phyloP scores from a whole-genome alignment of 768 basidiomycete genomes.

The Solioccasus polychromus region DNA sequence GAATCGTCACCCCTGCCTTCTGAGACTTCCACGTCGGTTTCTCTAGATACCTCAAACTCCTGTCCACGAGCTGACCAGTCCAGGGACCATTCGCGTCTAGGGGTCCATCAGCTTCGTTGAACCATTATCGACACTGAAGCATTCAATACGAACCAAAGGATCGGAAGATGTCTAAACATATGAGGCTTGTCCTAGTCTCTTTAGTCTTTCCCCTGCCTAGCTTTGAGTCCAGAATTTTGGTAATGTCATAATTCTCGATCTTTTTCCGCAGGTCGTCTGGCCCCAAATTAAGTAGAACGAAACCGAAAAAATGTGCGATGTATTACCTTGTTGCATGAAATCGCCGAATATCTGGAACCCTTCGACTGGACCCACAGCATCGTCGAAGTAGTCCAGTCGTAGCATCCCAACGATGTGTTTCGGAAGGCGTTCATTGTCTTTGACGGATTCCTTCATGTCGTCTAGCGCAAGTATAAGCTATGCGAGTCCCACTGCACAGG shows the following conservation, averaged over 20 bases:
- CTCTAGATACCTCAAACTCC: slow-evolving; percentile 6
- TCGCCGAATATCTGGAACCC: slow-evolving; percentile 25
- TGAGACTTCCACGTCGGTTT: slow-evolving; percentile 12
- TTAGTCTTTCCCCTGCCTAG: slow-evolving; percentile 10
- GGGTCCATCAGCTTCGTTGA: not conserved
- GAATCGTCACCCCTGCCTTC: slow-evolving; percentile 23
- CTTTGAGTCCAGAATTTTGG: slow-evolving; percentile 15
- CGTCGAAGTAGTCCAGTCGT: slow-evolving; percentile 23
- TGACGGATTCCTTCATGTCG: slow-evolving; percentile 14
- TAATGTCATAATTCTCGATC: slow-evolving; percentile 15
- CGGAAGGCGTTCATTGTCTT: slow-evolving; percentile 6
- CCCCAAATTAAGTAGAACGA: not conserved
- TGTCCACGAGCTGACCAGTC: slow-evolving; percentile 11
- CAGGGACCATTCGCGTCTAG: slow-evolving; percentile 12
- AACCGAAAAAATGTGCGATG: no score
- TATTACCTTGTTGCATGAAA: slow-evolving; percentile 20
- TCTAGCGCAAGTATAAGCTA: slow-evolving; percentile 2
- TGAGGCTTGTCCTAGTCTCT: slow-evolving; percentile 21
- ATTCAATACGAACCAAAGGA: slow-evolving; percentile 14
- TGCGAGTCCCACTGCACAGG: not conserved
- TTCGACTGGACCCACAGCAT: slow-evolving; percentile 21
- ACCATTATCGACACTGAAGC: not conserved
- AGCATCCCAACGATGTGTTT: slow-evolving; percentile 23
- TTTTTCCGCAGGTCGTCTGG: slow-evolving; percentile 14
- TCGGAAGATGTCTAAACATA: slow-evolving; percentile 22